Percentiles rank a stretch among this genome's conserved stretches.
Evolutionary conservation across 2,329 filamentous ascomycete genomes (phyloP).

Genomic region (Daldinia sp.): DNA sequence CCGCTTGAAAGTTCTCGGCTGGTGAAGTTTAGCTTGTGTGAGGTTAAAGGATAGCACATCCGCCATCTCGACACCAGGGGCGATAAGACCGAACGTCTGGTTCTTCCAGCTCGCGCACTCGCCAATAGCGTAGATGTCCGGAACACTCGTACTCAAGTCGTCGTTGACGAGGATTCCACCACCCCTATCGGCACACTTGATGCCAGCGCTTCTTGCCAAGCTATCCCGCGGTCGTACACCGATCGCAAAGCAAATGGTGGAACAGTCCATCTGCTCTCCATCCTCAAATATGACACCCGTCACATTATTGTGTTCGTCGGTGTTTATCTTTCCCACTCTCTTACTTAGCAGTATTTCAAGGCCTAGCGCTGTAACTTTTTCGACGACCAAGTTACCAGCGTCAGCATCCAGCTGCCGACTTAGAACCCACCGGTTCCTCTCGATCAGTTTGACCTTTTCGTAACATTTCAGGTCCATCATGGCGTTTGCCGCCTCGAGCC

Average conservation of each 20-base stretch:
- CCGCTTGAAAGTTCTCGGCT: conserved; percentile 77
- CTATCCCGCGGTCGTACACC: conserved; percentile 86
- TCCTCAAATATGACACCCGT: conserved; percentile 84
- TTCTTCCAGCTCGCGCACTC: conserved; percentile 92
- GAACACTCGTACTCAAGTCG: conserved; percentile 75
- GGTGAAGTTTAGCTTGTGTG: conserved; percentile 81
- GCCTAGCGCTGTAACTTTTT: conserved; percentile 82
- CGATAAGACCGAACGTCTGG: conserved; percentile 89
- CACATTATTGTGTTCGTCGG: conserved; percentile 75
- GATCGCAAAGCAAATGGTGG: conserved; percentile 89
- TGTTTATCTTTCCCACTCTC: conserved; percentile 78
- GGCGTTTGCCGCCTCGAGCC: conserved; percentile 89
- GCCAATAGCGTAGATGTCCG: conserved; percentile 86
- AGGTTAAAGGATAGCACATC: conserved; percentile 92
- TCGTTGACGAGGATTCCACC: conserved; percentile 80
- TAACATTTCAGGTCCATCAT: conserved; percentile 88
- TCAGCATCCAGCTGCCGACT: conserved; percentile 85
- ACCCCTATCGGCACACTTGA: conserved; percentile 77
- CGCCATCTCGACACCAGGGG: conserved; percentile 91
- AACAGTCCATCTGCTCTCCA: conserved; percentile 80
- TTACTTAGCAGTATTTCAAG: conserved; percentile 84
- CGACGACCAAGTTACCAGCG: conserved; percentile 83
- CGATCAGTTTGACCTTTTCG: conserved; percentile 79
- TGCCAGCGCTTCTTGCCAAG: conserved; percentile 75
- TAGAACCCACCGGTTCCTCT: conserved; percentile 85